Evolutionary conservation across 1,284 basidiomycete species (phyloP), one percentile per base, ranked within the genome.

Genomic region (Leccinum subrobustum): DNA sequence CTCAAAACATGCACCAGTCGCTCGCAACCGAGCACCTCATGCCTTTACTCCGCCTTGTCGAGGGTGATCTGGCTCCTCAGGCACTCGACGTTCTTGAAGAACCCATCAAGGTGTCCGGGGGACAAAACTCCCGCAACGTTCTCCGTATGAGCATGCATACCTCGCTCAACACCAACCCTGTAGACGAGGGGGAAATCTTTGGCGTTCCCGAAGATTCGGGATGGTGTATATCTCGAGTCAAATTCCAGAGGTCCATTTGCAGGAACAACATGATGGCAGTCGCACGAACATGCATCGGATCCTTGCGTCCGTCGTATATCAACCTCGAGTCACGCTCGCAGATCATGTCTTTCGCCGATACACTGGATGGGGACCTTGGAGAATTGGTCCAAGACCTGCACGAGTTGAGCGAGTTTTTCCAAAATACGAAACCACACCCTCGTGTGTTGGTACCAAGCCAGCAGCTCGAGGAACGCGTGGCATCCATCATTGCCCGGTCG

Each of bases 81-180:
- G 95, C 95, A 0, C 81, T 98, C 51, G 94, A 96, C 54, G 94
- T 97, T 16, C 83, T 98, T 2, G 95, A 97, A 68, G 91, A 95
- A 68, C 94, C 93, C 0, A 86, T 93, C 71, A 84, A 84, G 23
- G 88, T 93, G 69, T 86, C 86, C 1, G 88, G 85, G 54, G 89
- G 92, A 16, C 86, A 87, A 42, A 82, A 88, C 4, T 91, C 92
- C 0, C 89, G 90, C 61, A 91, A 93, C 67, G 90, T 95, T n/a
- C 78, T 95, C 44, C 86, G 88, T 7, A 93, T 92, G 92, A 95
- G 89, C 75, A 89, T 90, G 83, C 85, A 89, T 67, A 72, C 81
- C 42, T 79, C 79, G 53, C 73, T 79, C 29, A 72, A 76, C 53
- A 72, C 76, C 50, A 72, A 80, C 58, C 76, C 78, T 27, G 73